Evolutionary conservation across 306 rosid species (phyloP).

Genomic region (Luffa aegyptiaca): DNA sequence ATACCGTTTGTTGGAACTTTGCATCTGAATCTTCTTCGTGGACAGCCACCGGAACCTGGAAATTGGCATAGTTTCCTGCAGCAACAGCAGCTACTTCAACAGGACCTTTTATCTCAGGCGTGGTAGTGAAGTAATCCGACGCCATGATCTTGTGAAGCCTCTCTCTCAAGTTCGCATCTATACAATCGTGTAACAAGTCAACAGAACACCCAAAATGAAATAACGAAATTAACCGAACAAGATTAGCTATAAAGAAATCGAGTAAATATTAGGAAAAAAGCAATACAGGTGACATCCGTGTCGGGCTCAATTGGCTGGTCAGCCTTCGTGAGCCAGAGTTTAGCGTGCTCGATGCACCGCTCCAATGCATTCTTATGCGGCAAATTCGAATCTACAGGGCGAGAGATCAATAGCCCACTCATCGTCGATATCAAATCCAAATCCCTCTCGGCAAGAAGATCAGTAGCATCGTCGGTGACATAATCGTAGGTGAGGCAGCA

Average conservation of each 20-base stretch:
- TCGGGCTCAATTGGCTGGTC: slow-evolving; percentile 56
- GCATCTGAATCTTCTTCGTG: slow-evolving; percentile 45
- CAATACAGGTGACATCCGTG: slow-evolving; percentile 61
- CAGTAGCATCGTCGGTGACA: slow-evolving; percentile 92
- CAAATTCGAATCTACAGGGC: slow-evolving; percentile 72
- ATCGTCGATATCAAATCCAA: slow-evolving; percentile 60
- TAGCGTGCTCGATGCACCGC: slow-evolving; percentile 83
- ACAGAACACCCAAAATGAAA: background rate
- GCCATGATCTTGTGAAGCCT: slow-evolving; percentile 80
- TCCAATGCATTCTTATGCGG: slow-evolving; percentile 76
- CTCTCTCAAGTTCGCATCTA: slow-evolving; percentile 79
- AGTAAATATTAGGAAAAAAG: background rate
- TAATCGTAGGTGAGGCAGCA: slow-evolving; percentile 94
- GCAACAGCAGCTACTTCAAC: slow-evolving; percentile 84
- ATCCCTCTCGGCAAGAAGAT: slow-evolving; percentile 82
- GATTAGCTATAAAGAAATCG: background rate
- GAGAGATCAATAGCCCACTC: slow-evolving; percentile 56
- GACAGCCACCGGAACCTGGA: slow-evolving; percentile 53
- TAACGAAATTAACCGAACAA: background rate
- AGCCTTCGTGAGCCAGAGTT: slow-evolving; percentile 61
- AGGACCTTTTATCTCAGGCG: slow-evolving; percentile 85
- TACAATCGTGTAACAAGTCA: background rate
- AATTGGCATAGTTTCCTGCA: slow-evolving; percentile 59
- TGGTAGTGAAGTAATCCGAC: slow-evolving; percentile 69
- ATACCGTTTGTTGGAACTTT: slow-evolving; percentile 56